Evolutionary conservation across 164 flowering plant species (phyloP), one percentile per base, ranked within the genome.

Genomic region (Cinnamomum chago): DNA sequence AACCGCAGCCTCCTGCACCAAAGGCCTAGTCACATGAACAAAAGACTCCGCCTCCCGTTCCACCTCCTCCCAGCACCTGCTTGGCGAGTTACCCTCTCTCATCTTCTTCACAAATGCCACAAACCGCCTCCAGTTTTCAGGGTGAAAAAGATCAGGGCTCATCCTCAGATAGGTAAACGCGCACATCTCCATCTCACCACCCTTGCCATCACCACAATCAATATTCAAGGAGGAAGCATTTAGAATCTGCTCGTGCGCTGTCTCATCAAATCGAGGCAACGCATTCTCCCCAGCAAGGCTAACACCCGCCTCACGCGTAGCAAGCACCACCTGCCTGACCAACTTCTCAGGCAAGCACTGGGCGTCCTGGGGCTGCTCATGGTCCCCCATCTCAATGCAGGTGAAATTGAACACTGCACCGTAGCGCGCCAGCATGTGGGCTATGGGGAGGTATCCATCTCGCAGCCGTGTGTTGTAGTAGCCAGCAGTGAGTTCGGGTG

Each of bases 401-500:
- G 99, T 95, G 89, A 93, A 95, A 79, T 95, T 95, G 85, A 95
- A 90, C 13, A 93, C 72, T 0, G 92, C 97, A 2, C 91, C 91
- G 67, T 95, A 93, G 20, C 97, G 93, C 2, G 88, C 97, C 24
- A 95, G 75, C 97, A 93, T 88, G 25, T 76, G 88, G 5, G 97
- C 99, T 40, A 95, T 90, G 5, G 97, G 97, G 18, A 89, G 79
- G 78, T 95, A 95, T 5, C 99, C 99, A 70, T 95, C 97, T 0
- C 85, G 82, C 82, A 75, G 81, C 0, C 97, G 85, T 13, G 99
- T 95, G 88, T 95, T 95, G 83, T 93, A 92, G 78, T 95, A 95
- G 7, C 99, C 99, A 0, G 99, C 99, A 1, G 99, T 95, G 77
- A 95, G 99, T 81, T 95, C 99, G 1, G 99, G 94, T 23, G 99